A percentile compares a stretch with the other conserved stretches of the same genome.
These are phyloP conservation scores for Aspergillus aculeatinus DNA, from an alignment of 2,329 filamentous ascomycete species.

Conservation along the genomic window DNA sequence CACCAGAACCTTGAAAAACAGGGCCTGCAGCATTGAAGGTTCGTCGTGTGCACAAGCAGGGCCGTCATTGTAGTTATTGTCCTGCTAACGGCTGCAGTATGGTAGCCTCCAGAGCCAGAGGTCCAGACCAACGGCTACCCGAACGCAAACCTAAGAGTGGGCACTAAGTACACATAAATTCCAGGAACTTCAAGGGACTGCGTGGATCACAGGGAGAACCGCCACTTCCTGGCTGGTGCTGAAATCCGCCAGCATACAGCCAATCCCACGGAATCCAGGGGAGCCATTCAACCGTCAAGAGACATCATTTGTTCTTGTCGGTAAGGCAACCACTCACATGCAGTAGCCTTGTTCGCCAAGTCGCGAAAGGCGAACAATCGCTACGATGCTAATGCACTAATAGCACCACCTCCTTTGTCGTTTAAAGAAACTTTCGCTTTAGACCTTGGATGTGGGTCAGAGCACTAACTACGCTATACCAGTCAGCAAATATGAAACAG, in stretches of 20 bases:
- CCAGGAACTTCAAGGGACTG: slow-evolving; percentile 4
- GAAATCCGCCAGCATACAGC: slow-evolving; percentile 4
- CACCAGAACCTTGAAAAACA: not conserved
- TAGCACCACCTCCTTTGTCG: slow-evolving; percentile 6
- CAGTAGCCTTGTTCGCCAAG: slow-evolving; percentile 15
- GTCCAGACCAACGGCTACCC: not conserved
- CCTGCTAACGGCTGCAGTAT: slow-evolving; percentile 1
- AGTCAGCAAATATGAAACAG: slow-evolving; percentile 2
- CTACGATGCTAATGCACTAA: slow-evolving; percentile 21
- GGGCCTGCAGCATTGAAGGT: not conserved
- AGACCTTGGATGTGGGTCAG: not conserved
- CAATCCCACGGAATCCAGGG: not conserved
- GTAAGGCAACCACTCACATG: slow-evolving; percentile 20
- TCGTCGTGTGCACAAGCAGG: not conserved
- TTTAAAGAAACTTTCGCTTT: slow-evolving; percentile 4
- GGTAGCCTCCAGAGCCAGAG: not conserved
- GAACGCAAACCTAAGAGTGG: not conserved
- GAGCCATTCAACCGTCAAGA: slow-evolving; percentile 4
- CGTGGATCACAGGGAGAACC: not conserved
- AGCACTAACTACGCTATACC: slow-evolving; percentile 4
- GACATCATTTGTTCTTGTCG: slow-evolving; percentile 17
- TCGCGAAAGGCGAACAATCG: slow-evolving; percentile 9
- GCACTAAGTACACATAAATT: slow-evolving; percentile 8
- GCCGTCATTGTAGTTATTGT: not conserved
- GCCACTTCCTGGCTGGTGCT: not conserved